phyloP scores from a whole-genome alignment of 2,329 filamentous ascomycete species.

The Colletotrichum sp. region DNA sequence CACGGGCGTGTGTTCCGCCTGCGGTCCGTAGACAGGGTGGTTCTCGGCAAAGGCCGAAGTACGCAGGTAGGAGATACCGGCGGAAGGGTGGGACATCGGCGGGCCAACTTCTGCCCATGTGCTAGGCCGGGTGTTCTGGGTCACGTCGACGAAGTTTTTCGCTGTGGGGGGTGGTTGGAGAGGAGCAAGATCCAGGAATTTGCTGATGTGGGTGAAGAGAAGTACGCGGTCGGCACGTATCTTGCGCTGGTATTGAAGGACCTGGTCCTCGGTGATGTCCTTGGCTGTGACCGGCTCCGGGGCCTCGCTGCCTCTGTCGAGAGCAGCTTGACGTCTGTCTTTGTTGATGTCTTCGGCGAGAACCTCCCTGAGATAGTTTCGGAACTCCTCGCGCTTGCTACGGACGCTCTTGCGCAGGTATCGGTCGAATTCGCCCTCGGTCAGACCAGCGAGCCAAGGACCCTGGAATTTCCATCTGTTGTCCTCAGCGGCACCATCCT shows the following conservation, averaged over 20 bases:
- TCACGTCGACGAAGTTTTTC: constrained; percentile 28
- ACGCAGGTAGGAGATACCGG: constrained; percentile 66
- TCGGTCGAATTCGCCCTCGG: constrained; percentile 62
- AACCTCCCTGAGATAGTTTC: constrained; percentile 53
- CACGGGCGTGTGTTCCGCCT: constrained; percentile 53
- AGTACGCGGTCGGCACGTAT: constrained; percentile 56
- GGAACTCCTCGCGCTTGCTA: constrained; percentile 59
- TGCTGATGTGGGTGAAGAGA: constrained; percentile 60
- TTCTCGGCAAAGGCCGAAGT: constrained; percentile 61
- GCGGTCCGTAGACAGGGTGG: constrained; percentile 66
- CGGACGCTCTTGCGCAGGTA: constrained; percentile 62
- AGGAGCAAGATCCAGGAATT: constrained; percentile 67
- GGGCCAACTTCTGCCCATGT: constrained; percentile 60
- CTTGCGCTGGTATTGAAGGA: constrained; percentile 56
- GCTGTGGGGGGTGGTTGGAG: constrained; percentile 39
- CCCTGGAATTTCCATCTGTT: constrained; percentile 71
- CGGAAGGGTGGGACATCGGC: constrained; percentile 67
- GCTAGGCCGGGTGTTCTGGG: constrained; percentile 28
- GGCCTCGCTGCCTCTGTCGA: constrained; percentile 39
- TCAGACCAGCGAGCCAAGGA: constrained; percentile 69
- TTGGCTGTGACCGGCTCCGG: constrained; percentile 33
- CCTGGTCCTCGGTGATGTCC: constrained; percentile 55
- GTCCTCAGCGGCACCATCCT: constrained; percentile 30
- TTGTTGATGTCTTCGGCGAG: constrained; percentile 52
- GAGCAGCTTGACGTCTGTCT: constrained; percentile 38